Evolutionary conservation across 345 rosid genomes (phyloP).

Genomic region (Eucalyptus regnans): DNA sequence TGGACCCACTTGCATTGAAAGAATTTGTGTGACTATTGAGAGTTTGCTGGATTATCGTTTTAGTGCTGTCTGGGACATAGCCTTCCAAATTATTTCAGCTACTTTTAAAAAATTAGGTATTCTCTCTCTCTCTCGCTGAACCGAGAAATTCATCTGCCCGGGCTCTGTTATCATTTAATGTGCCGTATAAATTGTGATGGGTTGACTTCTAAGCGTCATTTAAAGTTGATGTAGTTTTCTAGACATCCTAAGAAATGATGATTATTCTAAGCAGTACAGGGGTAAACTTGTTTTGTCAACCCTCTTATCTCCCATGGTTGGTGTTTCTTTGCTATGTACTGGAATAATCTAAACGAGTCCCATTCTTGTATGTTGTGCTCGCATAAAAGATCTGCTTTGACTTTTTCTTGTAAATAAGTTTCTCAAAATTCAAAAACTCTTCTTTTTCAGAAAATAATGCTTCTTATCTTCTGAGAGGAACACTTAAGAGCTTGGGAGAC

Average conservation of each 20-base stretch:
- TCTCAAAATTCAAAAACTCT: not conserved
- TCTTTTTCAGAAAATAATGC: constrained; percentile 45
- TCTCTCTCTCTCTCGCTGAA: not conserved
- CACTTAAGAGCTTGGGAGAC: constrained; percentile 64
- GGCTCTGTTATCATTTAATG: not conserved
- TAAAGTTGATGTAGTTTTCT: not conserved
- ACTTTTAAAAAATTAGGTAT: constrained; percentile 83
- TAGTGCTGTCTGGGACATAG: constrained; percentile 73
- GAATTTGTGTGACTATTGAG: constrained; percentile 63
- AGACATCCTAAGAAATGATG: not conserved
- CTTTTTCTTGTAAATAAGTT: not conserved
- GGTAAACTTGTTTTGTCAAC: not conserved
- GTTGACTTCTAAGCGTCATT: not conserved
- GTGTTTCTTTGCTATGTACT: not conserved
- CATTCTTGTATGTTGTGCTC: not conserved
- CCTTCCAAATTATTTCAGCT: constrained; percentile 65
- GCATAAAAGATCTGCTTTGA: not conserved
- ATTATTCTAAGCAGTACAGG: not conserved
- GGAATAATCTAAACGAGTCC: not conserved
- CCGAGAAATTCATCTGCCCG: not conserved
- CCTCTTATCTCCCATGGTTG: not conserved
- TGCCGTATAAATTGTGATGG: not conserved
- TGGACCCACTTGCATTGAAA: constrained; percentile 73
- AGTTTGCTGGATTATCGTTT: constrained; percentile 79
- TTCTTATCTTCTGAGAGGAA: constrained; percentile 69